phyloP scores from a whole-genome alignment of 2,329 filamentous ascomycete genomes.

The Aspergillus caelatus region DNA sequence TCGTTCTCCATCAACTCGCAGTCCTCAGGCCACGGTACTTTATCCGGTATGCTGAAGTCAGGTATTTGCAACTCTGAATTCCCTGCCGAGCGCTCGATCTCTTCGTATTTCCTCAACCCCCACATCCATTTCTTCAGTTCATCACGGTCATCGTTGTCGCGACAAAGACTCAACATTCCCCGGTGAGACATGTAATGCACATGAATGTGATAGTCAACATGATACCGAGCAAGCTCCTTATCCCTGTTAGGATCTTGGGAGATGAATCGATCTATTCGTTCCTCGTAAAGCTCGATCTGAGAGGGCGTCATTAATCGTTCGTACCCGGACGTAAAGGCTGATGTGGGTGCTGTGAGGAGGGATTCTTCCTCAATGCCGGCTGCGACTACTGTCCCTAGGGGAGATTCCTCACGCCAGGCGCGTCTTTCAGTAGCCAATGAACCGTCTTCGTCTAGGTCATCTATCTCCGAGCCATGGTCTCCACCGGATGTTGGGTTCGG shows the following conservation, averaged over 20 bases:
- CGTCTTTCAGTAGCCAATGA: conserved; percentile 16
- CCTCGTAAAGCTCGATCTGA: conserved; percentile 12
- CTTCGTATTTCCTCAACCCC: not conserved
- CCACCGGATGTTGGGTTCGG: conserved; percentile 18
- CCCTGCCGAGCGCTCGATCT: not conserved
- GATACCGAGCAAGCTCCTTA: conserved; percentile 30
- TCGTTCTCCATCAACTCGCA: conserved; percentile 14
- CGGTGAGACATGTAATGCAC: conserved; percentile 30
- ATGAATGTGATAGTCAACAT: conserved; percentile 37
- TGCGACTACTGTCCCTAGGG: not conserved
- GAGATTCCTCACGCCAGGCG: not conserved
- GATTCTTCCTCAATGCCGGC: not conserved
- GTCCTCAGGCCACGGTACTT: conserved; percentile 7
- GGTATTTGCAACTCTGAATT: not conserved
- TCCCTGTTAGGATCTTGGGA: conserved; percentile 15
- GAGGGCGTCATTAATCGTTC: conserved; percentile 8
- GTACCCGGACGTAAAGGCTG: conserved; percentile 17
- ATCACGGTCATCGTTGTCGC: conserved; percentile 30
- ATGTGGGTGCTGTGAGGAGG: conserved; percentile 8
- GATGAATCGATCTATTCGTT: not conserved
- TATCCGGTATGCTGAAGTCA: not conserved
- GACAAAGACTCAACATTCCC: conserved; percentile 32
- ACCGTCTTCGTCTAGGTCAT: conserved; percentile 21
- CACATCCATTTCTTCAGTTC: conserved; percentile 27
- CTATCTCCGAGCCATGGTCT: conserved; percentile 22